Evolutionary conservation across 2,329 filamentous ascomycete genomes (phyloP), one percentile per base, ranked within the genome.

Genomic region (Venturia oleaginea): DNA sequence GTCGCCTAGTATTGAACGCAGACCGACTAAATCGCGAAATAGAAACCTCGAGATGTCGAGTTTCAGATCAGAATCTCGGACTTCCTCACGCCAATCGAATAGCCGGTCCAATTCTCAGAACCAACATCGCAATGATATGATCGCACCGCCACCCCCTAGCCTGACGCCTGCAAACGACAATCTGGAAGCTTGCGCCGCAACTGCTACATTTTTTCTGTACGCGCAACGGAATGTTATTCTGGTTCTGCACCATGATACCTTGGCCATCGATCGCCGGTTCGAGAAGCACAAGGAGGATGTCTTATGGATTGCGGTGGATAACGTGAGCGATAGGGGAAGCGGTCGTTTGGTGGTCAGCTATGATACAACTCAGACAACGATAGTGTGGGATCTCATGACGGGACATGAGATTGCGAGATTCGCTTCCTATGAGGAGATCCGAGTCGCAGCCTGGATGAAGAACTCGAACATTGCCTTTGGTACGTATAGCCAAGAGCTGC

Each of bases 381-480:
- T 97, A 72, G 91, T 97, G 8, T 99, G 94, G 94, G 93, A 99
- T 76, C 82, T 97, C 66, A 86, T 95, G 78, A 95, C 91, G 0
- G 94, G 94, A 60, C 87, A 92, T 66, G 92, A 97, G 76, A 84
- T 97, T 65, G 87, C 93, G 46, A 85, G 92, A n/a, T 97, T 97
- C 78, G 87, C 88, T 30, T 94, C 92, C 0, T 97, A 96, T 72
- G 91, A 96, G 72, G 85, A 90, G 68, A 83, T 97, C 67, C 87
- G 87, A 27, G 88, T 91, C 37, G 93, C 92, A 43, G 83, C 90
- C 15, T 99, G 94, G 91, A 97, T 99, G 92, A 85, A 88, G 55
- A 97, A 97, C 77, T 94, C 94, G 64, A 96, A 96, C 77, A 88
- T 99, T 69, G 93, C 91, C 43, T 97, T 97, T 80, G 94, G 93